phyloP scores from a whole-genome alignment of 495 filamentous ascomycete species.

The Oleoguttula mirabilis region DNA sequence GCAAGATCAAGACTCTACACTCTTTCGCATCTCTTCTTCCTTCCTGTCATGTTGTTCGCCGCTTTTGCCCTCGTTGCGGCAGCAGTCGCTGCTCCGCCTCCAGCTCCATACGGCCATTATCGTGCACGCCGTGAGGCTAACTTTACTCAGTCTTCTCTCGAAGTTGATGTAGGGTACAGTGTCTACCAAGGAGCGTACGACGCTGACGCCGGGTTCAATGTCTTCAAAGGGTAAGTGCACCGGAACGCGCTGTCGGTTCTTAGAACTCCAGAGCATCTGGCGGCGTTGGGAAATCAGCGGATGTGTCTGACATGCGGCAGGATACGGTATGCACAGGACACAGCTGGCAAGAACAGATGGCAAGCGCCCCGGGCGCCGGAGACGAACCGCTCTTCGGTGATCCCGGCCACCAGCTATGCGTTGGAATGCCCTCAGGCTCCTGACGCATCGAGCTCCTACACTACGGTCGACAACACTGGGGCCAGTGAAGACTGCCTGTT shows the following conservation, averaged over 20 bases:
- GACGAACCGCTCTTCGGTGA: slow-evolving; percentile 12
- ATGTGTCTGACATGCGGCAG: no score
- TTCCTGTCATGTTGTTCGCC: background rate
- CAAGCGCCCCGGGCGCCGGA: slow-evolving; percentile 22
- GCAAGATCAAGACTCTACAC: no score
- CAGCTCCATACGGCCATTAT: slow-evolving; percentile 4
- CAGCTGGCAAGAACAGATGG: slow-evolving; percentile 20
- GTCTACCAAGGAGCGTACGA: slow-evolving; percentile 14
- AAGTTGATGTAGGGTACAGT: slow-evolving; percentile 17
- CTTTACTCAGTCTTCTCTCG: background rate
- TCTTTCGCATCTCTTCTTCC: background rate
- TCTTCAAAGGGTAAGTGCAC: slow-evolving; percentile 11
- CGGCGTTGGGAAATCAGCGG: no score
- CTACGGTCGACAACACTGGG: background rate
- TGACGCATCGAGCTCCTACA: background rate
- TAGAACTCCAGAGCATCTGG: no score
- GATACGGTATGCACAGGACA: slow-evolving; percentile 15
- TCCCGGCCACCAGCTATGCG: slow-evolving; percentile 11
- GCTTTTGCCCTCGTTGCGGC: no score
- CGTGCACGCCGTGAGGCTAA: slow-evolving; percentile 5
- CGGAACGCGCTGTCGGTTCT: no score
- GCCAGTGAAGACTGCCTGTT: slow-evolving; percentile 28
- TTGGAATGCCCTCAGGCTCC: slow-evolving; percentile 19
- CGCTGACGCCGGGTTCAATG: slow-evolving; percentile 5
- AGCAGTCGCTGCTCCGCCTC: slow-evolving; percentile 1